These are phyloP conservation scores for Ganoderma leucocontextum DNA, from an alignment of 1,284 basidiomycete genomes.

Conservation along the genomic window DNA sequence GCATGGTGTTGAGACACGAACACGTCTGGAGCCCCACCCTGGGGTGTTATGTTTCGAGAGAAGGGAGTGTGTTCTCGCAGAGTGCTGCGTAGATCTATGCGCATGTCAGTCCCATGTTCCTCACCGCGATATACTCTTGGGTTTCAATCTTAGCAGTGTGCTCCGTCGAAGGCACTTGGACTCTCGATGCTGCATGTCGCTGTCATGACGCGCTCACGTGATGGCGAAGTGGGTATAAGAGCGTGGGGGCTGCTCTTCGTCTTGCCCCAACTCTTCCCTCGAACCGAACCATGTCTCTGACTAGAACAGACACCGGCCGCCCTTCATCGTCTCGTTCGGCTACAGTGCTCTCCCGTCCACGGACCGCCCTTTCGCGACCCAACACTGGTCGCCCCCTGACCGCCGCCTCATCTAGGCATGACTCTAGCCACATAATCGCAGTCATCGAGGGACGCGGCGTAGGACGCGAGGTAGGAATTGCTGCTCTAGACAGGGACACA, in stretches of 20 bases:
- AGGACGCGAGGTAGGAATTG: slow-evolving; percentile 85
- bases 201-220: slow-evolving; percentile 22
- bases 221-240: slow-evolving; percentile 3
- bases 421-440: slow-evolving; percentile 70
- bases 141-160: not conserved
- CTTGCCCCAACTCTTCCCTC: slow-evolving; percentile 5
- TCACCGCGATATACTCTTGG: not conserved
- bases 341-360: slow-evolving; percentile 36
- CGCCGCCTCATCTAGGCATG: slow-evolving; percentile 62
- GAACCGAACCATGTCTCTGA: slow-evolving; percentile 20
- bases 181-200: not conserved
- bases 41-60: slow-evolving; percentile 56
- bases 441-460: slow-evolving; percentile 79
- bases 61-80: slow-evolving; percentile 27
- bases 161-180: not conserved
- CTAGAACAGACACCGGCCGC: slow-evolving; percentile 6
- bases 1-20: slow-evolving; percentile 64
- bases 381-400: slow-evolving; percentile 65
- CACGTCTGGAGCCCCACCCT: slow-evolving; percentile 69
- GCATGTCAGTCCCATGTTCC: not conserved
- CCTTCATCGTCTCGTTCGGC: slow-evolving; percentile 28
- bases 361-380: slow-evolving; percentile 41
- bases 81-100: slow-evolving; percentile 5
- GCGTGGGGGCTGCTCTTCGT: not conserved
- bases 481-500: slow-evolving; percentile 83